Conservation (phyloP, 1,139 yeast genomes). For the Yamadazyma aaseri region DNA sequence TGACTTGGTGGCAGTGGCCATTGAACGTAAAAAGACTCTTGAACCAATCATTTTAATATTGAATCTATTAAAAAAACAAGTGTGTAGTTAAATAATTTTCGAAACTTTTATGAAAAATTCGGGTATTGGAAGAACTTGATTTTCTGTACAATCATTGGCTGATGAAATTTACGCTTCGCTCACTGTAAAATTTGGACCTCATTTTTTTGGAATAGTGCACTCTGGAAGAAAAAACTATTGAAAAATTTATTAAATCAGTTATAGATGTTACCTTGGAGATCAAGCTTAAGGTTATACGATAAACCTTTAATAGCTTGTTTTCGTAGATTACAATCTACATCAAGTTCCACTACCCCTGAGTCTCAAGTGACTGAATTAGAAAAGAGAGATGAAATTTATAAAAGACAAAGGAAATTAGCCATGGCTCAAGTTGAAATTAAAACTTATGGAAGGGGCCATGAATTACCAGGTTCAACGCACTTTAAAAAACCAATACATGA, state of each 20-base stretch:
- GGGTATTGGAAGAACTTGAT: conserved; percentile 6
- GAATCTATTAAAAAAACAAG: neutral
- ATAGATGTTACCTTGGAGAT: conserved; percentile 3
- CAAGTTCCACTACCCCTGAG: neutral
- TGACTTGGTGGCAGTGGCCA: conserved; percentile 63
- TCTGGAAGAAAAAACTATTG: neutral
- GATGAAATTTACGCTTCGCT: conserved; percentile 9
- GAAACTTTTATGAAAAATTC: conserved; percentile 11
- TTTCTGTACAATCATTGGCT: conserved; percentile 14
- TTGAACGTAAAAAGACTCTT: conserved; percentile 68
- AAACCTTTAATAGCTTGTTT: conserved; percentile 6
- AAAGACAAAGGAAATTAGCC: conserved; percentile 71
- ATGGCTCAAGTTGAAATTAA: conserved; percentile 71
- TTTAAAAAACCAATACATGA: conserved; percentile 84
- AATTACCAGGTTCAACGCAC: conserved; percentile 89
- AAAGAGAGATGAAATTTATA: conserved; percentile 69
- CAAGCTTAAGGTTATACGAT: conserved; percentile 6
- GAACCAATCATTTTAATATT: conserved; percentile 45
- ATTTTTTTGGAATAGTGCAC: neutral
- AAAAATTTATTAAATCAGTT: neutral
- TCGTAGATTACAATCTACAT: conserved; percentile 13
- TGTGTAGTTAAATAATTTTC: neutral
- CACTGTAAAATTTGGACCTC: conserved; percentile 8
- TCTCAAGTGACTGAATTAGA: conserved; percentile 60
- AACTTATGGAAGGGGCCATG: conserved; percentile 65